phyloP scores from a whole-genome alignment of 345 rosid species.

The Lumnitzera littorea region DNA sequence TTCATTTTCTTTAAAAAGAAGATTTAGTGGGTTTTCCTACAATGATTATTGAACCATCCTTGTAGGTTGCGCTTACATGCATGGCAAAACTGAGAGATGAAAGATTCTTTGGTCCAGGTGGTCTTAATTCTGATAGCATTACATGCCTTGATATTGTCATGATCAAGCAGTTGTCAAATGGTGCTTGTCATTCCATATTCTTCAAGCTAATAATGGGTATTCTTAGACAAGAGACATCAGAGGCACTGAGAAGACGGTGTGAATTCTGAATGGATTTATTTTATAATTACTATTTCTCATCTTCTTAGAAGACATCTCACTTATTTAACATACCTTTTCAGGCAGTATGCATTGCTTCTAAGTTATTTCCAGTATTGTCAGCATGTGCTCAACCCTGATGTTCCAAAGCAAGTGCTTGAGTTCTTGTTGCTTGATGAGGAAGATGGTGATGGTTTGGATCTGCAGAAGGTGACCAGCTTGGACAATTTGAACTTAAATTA shows the following conservation, averaged over 20 bases:
- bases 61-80: conserved; percentile 93
- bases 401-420: conserved; percentile 73
- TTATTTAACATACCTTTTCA: conserved; percentile 22
- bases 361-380: conserved; percentile 94
- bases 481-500: not conserved
- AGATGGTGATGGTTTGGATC: conserved; percentile 83
- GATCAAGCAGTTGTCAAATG: conserved; percentile 79
- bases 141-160: conserved; percentile 77
- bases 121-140: conserved; percentile 60
- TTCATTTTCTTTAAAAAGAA: no score
- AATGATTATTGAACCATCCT: not conserved
- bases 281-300: not conserved
- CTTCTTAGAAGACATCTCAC: conserved; percentile 10
- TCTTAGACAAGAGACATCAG: conserved; percentile 85
- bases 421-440: conserved; percentile 68
- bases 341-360: conserved; percentile 89
- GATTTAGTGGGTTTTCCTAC: no score
- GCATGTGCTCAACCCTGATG: conserved; percentile 77
- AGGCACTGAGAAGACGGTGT: conserved; percentile 94
- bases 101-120: conserved; percentile 57
- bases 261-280: conserved; percentile 12
- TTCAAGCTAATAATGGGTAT: conserved; percentile 83
- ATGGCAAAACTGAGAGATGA: conserved; percentile 95
- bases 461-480: conserved; percentile 43
- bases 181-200: conserved; percentile 81